These are phyloP conservation scores for Coemansia sp. DNA, from an alignment of 192 early-diverging fungal genomes.

Conservation along the genomic window DNA sequence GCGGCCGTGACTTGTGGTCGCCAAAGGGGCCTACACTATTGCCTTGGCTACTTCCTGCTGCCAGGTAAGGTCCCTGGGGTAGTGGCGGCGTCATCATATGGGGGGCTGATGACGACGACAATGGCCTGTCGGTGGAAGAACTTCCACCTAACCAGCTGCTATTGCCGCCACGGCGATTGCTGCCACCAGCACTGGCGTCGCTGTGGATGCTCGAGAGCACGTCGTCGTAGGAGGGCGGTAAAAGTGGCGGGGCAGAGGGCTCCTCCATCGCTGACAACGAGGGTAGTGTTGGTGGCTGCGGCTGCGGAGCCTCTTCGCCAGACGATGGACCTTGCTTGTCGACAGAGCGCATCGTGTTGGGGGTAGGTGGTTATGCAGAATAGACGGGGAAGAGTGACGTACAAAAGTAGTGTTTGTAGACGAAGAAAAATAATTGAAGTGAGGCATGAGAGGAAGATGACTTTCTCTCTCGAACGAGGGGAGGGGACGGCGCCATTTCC, in stretches of 20 bases:
- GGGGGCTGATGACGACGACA: conserved; percentile 1
- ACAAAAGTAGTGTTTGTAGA: neutral
- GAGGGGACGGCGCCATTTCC: neutral
- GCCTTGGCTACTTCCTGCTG: conserved; percentile 3
- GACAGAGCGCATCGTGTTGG: conserved; percentile 1
- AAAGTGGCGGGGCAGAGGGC: conserved; percentile 33
- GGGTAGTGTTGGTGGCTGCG: neutral
- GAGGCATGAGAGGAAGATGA: neutral
- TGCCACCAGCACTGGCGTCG: conserved; percentile 5
- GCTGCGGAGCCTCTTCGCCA: conserved; percentile 2
- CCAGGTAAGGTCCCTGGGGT: neutral
- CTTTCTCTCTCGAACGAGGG: neutral
- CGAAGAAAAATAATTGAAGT: no score
- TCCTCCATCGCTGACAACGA: conserved; percentile 13
- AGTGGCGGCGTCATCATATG: conserved; percentile 3
- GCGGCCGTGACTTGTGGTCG: conserved; percentile 1
- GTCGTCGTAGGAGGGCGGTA: conserved; percentile 53
- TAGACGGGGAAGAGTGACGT: neutral
- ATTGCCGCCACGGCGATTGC: neutral
- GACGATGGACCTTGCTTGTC: conserved; percentile 5
- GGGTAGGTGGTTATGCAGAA: neutral
- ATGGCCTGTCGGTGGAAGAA: neutral
- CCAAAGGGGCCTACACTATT: conserved; percentile 19
- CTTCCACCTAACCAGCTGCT: neutral
- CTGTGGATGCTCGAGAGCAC: conserved; percentile 22